These are phyloP conservation scores for Lodderomyces beijingensis DNA, from an alignment of 1,139 yeast genomes.

Conservation along the genomic window DNA sequence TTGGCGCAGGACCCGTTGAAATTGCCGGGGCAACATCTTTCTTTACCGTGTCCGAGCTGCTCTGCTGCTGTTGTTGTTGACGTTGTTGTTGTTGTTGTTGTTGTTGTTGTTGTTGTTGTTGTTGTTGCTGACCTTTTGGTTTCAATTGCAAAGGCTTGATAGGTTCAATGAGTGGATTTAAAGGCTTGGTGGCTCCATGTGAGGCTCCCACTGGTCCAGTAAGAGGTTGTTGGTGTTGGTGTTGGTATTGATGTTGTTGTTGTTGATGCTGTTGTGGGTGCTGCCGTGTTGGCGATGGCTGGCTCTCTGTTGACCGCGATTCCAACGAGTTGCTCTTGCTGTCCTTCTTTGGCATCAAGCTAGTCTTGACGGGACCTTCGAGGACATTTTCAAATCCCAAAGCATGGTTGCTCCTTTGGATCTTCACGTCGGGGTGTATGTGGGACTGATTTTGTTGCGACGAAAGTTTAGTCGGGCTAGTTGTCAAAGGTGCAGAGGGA, in stretches of 20 bases:
- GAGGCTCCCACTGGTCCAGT: constrained; percentile 10
- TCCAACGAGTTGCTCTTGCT: too few species aligned
- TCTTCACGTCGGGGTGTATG: constrained; percentile 31
- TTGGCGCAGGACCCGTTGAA: constrained; percentile 23
- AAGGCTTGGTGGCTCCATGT: constrained; percentile 13
- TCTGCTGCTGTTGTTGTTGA: constrained; percentile 13
- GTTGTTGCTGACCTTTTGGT: constrained; percentile 5
- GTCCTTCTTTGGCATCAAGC: not conserved
- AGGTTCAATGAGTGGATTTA: constrained; percentile 9
- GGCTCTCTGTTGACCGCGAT: too few species aligned
- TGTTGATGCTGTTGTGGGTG: constrained; percentile 5
- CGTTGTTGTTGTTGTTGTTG: constrained; percentile 4
- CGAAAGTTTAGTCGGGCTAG: not conserved
- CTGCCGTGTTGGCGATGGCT: not conserved
- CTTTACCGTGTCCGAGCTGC: constrained; percentile 5
- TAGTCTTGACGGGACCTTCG: not conserved
- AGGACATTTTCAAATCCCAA: too few species aligned
- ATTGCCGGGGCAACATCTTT: constrained; percentile 11
- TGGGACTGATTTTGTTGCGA: constrained; percentile 27
- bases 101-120: constrained; percentile 15
- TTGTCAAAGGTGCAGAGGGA: constrained; percentile 14
- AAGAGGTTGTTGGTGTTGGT: constrained; percentile 5
- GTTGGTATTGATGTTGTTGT: constrained; percentile 2
- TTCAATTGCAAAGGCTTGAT: constrained; percentile 14
- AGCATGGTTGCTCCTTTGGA: constrained; percentile 18